Conservation (phyloP, 73 alveolate species). For the Durusdinium trenchii region DNA sequence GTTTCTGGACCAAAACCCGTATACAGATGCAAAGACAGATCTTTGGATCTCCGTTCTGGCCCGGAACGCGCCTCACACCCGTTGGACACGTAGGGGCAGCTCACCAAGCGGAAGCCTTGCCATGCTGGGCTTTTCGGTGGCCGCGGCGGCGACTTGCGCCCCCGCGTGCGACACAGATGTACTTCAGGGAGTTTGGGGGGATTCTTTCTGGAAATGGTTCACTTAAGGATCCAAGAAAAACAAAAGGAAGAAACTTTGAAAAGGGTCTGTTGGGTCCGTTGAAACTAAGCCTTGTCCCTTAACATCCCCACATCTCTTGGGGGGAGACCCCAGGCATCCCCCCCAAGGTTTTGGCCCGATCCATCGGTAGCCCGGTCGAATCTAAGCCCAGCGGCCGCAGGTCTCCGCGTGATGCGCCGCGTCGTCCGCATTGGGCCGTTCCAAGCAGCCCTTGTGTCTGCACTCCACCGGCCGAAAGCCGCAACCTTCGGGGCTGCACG, state of each 20-base stretch:
- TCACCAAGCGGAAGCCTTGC: constrained; percentile 33
- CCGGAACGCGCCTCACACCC: constrained; percentile 22
- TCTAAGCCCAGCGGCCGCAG: constrained; percentile 5
- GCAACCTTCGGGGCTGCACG: constrained; percentile 65
- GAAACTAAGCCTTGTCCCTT: neutral
- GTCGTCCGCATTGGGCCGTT: constrained; percentile 48
- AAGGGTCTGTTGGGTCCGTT: neutral
- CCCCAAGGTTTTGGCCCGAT: too few species aligned
- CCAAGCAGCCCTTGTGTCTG: constrained; percentile 53
- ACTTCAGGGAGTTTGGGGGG: too few species aligned
- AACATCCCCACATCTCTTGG: neutral
- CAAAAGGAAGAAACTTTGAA: too few species aligned
- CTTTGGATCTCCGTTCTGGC: neutral
- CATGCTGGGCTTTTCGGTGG: neutral
- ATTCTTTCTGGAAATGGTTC: too few species aligned
- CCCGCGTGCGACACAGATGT: too few species aligned
- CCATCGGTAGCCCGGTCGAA: too few species aligned
- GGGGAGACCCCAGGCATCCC: too few species aligned
- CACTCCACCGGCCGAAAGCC: constrained; percentile 57
- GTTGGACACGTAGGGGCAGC: neutral
- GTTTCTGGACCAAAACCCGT: too few species aligned
- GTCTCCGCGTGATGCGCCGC: constrained; percentile 23
- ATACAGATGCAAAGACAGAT: neutral
- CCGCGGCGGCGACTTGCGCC: too few species aligned
- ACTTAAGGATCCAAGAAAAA: too few species aligned